A percentile compares a stretch with the other conserved stretches of the same genome.
phyloP scores from a whole-genome alignment of 2,329 filamentous ascomycete species.

The Paecilomyces niveus region DNA sequence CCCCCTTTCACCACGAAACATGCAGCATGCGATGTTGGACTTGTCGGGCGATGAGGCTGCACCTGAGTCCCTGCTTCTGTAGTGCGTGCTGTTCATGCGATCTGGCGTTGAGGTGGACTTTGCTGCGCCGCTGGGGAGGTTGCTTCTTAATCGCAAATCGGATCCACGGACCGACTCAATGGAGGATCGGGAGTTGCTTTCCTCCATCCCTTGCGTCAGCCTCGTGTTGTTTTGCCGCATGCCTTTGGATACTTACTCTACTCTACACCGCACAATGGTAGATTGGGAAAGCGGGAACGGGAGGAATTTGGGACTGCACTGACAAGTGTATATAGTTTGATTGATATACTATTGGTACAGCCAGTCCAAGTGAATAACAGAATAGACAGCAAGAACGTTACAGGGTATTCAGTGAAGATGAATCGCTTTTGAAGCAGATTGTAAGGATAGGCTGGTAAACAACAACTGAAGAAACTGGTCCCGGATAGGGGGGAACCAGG shows the following conservation, averaged over 20 bases:
- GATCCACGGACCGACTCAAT: neutral
- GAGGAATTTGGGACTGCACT: neutral
- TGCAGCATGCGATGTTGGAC: too few species aligned
- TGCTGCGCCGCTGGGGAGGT: neutral
- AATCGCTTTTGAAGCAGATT: neutral
- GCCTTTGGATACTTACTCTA: neutral
- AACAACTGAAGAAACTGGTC: neutral
- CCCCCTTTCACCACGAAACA: too few species aligned
- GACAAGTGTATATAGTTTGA: neutral
- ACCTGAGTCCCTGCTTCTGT: neutral
- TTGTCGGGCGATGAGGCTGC: neutral
- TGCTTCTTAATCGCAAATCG: neutral
- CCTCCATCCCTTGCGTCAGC: neutral
- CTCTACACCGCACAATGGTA: neutral
- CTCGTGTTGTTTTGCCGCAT: neutral
- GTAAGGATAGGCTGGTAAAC: neutral
- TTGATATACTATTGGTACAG: neutral
- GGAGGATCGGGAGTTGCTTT: neutral
- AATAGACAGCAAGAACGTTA: neutral
- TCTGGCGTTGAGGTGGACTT: neutral
- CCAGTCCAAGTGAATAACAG: neutral
- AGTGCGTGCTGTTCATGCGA: neutral
- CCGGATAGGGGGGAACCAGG: neutral
- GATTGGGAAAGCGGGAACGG: neutral
- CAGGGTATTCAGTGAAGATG: neutral